These are phyloP conservation scores for Monotropa hypopitys DNA, from an alignment of 179 eudicot genomes.

Conservation along the genomic window DNA sequence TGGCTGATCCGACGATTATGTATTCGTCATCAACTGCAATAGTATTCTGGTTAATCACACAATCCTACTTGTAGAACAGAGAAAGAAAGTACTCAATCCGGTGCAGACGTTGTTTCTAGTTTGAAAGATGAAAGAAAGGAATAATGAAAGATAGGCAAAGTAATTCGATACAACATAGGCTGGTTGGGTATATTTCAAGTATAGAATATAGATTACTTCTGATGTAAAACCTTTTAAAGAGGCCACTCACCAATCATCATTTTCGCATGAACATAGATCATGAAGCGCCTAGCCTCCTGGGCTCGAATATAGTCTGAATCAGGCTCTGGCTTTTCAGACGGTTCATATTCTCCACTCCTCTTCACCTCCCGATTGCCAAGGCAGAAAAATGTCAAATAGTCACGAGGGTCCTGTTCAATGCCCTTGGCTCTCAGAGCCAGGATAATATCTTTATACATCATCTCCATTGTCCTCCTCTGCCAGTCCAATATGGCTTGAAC, in stretches of 20 bases:
- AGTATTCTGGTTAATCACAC: background rate
- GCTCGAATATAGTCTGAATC: constrained; percentile 47
- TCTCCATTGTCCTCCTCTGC: constrained; percentile 78
- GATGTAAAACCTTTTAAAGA: background rate
- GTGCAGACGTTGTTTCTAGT: too few species aligned
- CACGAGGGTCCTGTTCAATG: constrained; percentile 41
- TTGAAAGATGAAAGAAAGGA: too few species aligned
- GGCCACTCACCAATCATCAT: constrained; percentile 67
- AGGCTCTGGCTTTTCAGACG: constrained; percentile 48
- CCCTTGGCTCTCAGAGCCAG: constrained; percentile 56
- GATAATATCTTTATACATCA: constrained; percentile 64
- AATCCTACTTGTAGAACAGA: background rate
- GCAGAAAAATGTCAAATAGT: constrained; percentile 58
- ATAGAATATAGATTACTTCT: background rate
- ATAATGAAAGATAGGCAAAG: too few species aligned
- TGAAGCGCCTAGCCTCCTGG: constrained; percentile 59
- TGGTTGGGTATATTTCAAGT: too few species aligned
- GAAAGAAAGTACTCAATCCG: too few species aligned
- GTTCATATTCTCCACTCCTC: constrained; percentile 53
- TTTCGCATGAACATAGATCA: constrained; percentile 87
- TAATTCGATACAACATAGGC: too few species aligned
- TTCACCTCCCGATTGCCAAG: constrained; percentile 59
- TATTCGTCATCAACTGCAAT: constrained; percentile 68
- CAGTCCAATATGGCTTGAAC: constrained; percentile 78
- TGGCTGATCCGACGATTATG: constrained; percentile 78